phyloP scores from a whole-genome alignment of 169 alveolate species.

The Eimeria zaria region DNA sequence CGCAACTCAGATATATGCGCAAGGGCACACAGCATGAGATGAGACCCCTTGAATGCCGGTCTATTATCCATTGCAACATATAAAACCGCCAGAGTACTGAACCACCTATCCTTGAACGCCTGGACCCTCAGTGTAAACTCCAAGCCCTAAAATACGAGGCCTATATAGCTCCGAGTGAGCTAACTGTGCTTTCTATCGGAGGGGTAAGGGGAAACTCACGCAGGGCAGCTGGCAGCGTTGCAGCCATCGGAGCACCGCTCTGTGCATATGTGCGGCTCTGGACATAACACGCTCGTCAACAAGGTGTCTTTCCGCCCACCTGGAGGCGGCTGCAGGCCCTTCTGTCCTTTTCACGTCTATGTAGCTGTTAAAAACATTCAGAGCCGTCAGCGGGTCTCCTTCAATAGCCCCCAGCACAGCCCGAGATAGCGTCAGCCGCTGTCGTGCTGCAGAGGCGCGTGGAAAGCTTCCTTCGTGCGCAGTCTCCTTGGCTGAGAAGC shows the following conservation, averaged over 20 bases:
- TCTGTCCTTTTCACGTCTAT: background rate
- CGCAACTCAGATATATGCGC: no score
- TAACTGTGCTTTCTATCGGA: background rate
- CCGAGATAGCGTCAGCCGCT: conserved; percentile 59
- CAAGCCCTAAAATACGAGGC: background rate
- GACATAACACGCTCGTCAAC: conserved; percentile 42
- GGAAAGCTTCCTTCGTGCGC: background rate
- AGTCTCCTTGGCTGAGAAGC: conserved; percentile 6
- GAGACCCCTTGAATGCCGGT: background rate
- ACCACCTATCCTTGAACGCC: background rate
- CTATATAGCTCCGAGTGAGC: background rate
- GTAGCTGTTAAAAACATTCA: conserved; percentile 46
- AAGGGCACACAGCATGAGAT: background rate
- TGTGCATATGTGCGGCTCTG: conserved; percentile 36
- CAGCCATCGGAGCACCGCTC: conserved; percentile 31
- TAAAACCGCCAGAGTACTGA: background rate
- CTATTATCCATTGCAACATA: background rate
- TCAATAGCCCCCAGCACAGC: conserved; percentile 54
- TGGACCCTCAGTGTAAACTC: background rate
- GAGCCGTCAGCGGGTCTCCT: conserved; percentile 58
- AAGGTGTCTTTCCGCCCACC: conserved; percentile 50
- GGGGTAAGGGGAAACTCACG: background rate
- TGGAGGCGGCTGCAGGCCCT: conserved; percentile 64
- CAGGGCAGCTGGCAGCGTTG: conserved; percentile 31
- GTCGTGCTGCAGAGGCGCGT: conserved; percentile 65